phyloP scores from a whole-genome alignment of 2,329 filamentous ascomycete species.

The Chaetomiaceae sp. region DNA sequence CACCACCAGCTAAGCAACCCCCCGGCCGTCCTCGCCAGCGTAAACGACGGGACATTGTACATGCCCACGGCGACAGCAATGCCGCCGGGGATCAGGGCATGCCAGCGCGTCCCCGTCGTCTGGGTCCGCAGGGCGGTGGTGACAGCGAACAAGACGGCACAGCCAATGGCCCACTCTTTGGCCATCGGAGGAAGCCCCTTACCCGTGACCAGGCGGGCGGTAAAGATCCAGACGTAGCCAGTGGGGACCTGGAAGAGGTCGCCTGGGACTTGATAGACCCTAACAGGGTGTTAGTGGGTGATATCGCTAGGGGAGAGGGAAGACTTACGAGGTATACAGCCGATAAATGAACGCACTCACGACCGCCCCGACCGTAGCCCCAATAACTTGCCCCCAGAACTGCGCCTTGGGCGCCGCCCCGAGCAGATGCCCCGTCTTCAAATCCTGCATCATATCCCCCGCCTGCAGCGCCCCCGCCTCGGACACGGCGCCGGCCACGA shows the following conservation, averaged over 20 bases:
- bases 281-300: slow-evolving; percentile 26
- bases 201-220: slow-evolving; percentile 85
- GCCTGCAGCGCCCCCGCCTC: slow-evolving; percentile 73
- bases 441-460: slow-evolving; percentile 92
- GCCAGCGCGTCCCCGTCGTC: slow-evolving; percentile 56
- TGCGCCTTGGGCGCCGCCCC: slow-evolving; percentile 91
- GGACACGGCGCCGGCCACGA: slow-evolving; percentile 80
- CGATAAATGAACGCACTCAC: slow-evolving; percentile 84
- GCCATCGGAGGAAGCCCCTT: slow-evolving; percentile 82
- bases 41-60: slow-evolving; percentile 97
- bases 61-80: slow-evolving; percentile 95
- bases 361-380: slow-evolving; percentile 78
- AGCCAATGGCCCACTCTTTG: slow-evolving; percentile 69
- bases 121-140: slow-evolving; percentile 68
- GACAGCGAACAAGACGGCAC: slow-evolving; percentile 68
- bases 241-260: slow-evolving; percentile 91
- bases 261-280: slow-evolving; percentile 83
- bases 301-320: neutral
- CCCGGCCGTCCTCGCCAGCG: slow-evolving; percentile 78
- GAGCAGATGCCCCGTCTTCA: slow-evolving; percentile 92
- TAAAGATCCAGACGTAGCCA: slow-evolving; percentile 96
- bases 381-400: slow-evolving; percentile 94
- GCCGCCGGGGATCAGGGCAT: slow-evolving; percentile 77
- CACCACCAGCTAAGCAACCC: slow-evolving; percentile 75
- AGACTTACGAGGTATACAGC: slow-evolving; percentile 64